Conservation (phyloP, 495 filamentous ascomycete genomes). For the Parachaetomium inaequale region DNA sequence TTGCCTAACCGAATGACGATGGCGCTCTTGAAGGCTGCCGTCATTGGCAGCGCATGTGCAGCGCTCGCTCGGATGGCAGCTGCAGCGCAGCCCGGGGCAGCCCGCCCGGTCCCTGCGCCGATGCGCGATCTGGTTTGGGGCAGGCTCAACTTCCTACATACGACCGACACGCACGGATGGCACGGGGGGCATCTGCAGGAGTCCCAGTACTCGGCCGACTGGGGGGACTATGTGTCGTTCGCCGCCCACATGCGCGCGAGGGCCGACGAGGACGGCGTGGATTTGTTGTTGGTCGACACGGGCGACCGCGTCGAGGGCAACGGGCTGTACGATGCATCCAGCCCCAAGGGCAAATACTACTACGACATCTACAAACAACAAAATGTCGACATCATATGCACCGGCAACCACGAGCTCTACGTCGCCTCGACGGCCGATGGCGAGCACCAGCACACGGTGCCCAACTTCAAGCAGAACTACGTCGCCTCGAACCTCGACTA, state of each 20-base stretch:
- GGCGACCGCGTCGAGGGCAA: slow-evolving; percentile 95
- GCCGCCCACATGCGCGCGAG: slow-evolving; percentile 71
- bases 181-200: slow-evolving; percentile 90
- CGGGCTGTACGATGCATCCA: slow-evolving; percentile 88
- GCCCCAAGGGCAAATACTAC: slow-evolving; percentile 82
- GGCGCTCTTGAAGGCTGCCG: slow-evolving; percentile 13
- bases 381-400: slow-evolving; percentile 76
- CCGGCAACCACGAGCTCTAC: slow-evolving; percentile 96
- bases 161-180: slow-evolving; percentile 95
- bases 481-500: slow-evolving; percentile 93
- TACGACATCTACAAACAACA: slow-evolving; percentile 82
- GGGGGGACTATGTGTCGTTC: slow-evolving; percentile 97
- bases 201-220: slow-evolving; percentile 91
- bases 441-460: slow-evolving; percentile 74
- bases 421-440: slow-evolving; percentile 66
- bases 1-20: slow-evolving; percentile 15
- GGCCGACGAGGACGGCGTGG: slow-evolving; percentile 72
- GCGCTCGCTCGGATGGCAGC: slow-evolving; percentile 31
- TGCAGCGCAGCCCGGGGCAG: slow-evolving; percentile 76
- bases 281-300: slow-evolving; percentile 87
- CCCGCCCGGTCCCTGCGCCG: slow-evolving; percentile 71
- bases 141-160: slow-evolving; percentile 90
- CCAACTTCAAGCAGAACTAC: slow-evolving; percentile 71
- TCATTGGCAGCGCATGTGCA: slow-evolving; percentile 29
- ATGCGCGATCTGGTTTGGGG: slow-evolving; percentile 84